phyloP scores from a whole-genome alignment of 2,329 filamentous ascomycete species.

The Ophiocordyceps camponoti-floridani region DNA sequence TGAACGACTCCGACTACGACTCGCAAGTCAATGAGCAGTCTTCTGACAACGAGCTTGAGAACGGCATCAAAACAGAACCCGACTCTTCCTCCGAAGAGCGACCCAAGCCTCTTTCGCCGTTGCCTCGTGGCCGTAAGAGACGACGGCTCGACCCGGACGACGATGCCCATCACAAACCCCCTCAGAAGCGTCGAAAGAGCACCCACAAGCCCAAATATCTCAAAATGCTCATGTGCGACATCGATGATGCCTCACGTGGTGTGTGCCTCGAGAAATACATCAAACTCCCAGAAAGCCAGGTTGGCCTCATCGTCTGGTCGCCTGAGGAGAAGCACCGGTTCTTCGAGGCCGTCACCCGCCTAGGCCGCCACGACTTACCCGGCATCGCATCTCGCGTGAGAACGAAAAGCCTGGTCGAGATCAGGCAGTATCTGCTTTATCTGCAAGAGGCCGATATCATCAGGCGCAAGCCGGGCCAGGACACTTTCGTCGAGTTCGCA shows the following conservation, averaged over 20 bases:
- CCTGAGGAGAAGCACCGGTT: constrained; percentile 50
- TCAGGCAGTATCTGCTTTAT: constrained; percentile 48
- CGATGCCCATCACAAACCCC: no score
- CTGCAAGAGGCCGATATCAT: constrained; percentile 33
- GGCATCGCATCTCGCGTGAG: constrained; percentile 45
- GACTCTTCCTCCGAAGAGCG: no score
- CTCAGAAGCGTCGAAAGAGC: constrained; percentile 22
- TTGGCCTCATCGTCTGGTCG: constrained; percentile 57
- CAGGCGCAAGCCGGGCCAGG: constrained; percentile 16
- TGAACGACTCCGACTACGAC: constrained; percentile 9
- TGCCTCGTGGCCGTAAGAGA: no score
- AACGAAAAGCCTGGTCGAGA: constrained; percentile 59
- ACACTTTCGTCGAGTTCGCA: constrained; percentile 20
- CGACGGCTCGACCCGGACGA: no score
- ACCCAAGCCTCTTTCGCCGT: no score
- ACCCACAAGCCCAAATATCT: constrained; percentile 28
- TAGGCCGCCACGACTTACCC: constrained; percentile 43
- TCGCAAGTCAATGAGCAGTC: constrained; percentile 3
- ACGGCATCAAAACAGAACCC: background rate
- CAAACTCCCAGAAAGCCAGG: constrained; percentile 28
- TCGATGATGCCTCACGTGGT: constrained; percentile 29
- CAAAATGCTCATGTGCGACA: constrained; percentile 35
- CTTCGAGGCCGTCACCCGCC: constrained; percentile 44
- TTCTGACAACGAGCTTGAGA: background rate
- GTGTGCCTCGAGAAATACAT: constrained; percentile 13